Evolutionary conservation across 495 filamentous ascomycete genomes (phyloP).

Genomic region (Aspergillus heteromorphus): DNA sequence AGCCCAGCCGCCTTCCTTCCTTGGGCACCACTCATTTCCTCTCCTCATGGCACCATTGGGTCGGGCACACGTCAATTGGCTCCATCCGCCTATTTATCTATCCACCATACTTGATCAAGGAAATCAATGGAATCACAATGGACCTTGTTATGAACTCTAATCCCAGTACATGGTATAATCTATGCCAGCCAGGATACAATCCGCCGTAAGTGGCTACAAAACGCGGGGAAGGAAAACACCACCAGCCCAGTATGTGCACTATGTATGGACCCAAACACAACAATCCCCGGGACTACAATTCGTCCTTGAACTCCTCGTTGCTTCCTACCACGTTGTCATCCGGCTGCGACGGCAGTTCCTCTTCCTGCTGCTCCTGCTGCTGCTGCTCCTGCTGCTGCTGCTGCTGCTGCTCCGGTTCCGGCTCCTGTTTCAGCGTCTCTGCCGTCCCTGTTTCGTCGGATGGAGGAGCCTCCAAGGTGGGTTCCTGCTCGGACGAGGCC

Average conservation of each 20-base stretch:
- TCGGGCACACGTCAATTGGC: neutral
- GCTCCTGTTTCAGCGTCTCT: neutral
- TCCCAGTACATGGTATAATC: neutral
- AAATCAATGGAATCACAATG: neutral
- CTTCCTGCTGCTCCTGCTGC: neutral
- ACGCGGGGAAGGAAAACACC: neutral
- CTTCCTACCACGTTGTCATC: slow-evolving; percentile 32
- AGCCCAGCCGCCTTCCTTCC: neutral
- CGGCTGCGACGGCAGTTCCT: slow-evolving; percentile 5
- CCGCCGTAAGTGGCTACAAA: neutral
- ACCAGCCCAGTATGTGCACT: no score
- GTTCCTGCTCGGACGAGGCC: no score
- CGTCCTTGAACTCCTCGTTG: slow-evolving; percentile 52
- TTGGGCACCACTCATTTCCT: neutral
- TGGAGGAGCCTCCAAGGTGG: neutral
- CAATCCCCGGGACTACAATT: slow-evolving; percentile 33
- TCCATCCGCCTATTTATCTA: neutral
- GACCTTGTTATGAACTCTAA: neutral
- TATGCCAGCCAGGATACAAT: neutral
- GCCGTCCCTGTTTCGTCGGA: neutral
- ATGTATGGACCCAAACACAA: neutral
- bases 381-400: neutral
- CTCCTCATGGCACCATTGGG: neutral
- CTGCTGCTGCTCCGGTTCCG: slow-evolving; percentile 6
- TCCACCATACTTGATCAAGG: neutral